A percentile compares a stretch with the other conserved stretches of the same genome.
These are phyloP conservation scores for Adansonia grandidieri DNA, from an alignment of 441 rosid genomes.

Conservation along the genomic window DNA sequence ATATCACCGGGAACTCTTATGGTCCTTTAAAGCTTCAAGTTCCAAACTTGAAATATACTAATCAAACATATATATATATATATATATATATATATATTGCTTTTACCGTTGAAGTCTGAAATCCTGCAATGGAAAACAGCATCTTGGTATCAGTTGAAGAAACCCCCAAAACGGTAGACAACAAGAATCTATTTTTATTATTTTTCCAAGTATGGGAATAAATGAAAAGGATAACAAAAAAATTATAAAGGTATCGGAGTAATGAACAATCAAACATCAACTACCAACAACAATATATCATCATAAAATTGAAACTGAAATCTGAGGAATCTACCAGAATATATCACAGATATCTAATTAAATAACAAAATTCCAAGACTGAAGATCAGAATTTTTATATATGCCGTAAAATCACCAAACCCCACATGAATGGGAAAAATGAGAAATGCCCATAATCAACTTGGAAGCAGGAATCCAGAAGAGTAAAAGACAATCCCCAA, in stretches of 20 bases:
- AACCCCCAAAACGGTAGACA: conserved; percentile 79
- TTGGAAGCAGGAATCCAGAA: conserved; percentile 29
- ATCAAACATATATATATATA: conserved; percentile 28
- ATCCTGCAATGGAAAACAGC: conserved; percentile 87
- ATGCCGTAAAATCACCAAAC: conserved; percentile 35
- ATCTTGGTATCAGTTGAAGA: conserved; percentile 74
- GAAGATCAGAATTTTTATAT: conserved; percentile 30
- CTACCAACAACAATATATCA: conserved; percentile 48
- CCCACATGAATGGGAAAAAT: conserved; percentile 32
- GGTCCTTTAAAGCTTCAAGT: conserved; percentile 54
- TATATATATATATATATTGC: conserved; percentile 22
- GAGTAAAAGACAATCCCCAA: conserved; percentile 46
- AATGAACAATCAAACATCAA: conserved; percentile 50
- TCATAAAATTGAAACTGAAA: conserved; percentile 47
- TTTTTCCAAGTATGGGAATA: conserved; percentile 33
- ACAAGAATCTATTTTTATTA: conserved; percentile 61
- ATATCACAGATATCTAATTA: conserved; percentile 39
- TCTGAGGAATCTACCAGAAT: conserved; percentile 54
- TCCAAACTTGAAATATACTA: conserved; percentile 57
- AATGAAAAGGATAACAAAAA: conserved; percentile 35
- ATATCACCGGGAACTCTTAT: conserved; percentile 40
- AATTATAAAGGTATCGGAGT: conserved; percentile 28
- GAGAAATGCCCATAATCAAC: conserved; percentile 30
- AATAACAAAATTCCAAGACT: conserved; percentile 27
- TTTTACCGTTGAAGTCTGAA: conserved; percentile 58